phyloP scores from a whole-genome alignment of 1,139 yeast genomes.

The Saccharomyces hybrid region DNA sequence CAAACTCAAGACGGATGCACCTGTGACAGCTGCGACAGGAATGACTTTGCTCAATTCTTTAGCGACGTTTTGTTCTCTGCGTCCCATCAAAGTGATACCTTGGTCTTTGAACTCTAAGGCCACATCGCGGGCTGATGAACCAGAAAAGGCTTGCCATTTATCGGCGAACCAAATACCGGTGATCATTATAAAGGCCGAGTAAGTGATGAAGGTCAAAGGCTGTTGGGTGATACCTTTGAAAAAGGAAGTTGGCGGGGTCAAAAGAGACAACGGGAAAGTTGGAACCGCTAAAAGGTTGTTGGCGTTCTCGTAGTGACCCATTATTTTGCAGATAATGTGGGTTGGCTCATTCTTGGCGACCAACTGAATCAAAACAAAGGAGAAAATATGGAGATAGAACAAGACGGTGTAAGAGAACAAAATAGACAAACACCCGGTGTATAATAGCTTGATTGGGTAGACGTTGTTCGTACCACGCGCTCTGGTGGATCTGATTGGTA shows the following conservation, averaged over 20 bases:
- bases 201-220: conserved; percentile 37
- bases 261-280: conserved; percentile 30
- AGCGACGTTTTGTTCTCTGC: conserved; percentile 73
- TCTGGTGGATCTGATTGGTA: conserved; percentile 81
- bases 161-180: conserved; percentile 60
- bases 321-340: conserved; percentile 35
- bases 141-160: conserved; percentile 70
- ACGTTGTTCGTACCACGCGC: conserved; percentile 74
- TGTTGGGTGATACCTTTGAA: conserved; percentile 24
- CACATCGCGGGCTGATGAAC: conserved; percentile 74
- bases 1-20: conserved; percentile 59
- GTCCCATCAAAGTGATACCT: conserved; percentile 78
- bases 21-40: conserved; percentile 76
- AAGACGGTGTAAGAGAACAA: conserved; percentile 57
- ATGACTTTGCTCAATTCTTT: conserved; percentile 72
- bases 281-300: conserved; percentile 28
- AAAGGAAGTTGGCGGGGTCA: conserved; percentile 42
- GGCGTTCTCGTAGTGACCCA: conserved; percentile 34
- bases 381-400: conserved; percentile 37
- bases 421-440: conserved; percentile 77
- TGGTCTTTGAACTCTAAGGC: conserved; percentile 83
- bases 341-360: conserved; percentile 33
- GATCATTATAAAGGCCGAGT: conserved; percentile 40
- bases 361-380: conserved; percentile 34
- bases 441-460: conserved; percentile 76